Percentiles rank a stretch among this genome's conserved stretches.
Evolutionary conservation across 345 rosid species (phyloP).

Genomic region (Murraya koenigii): DNA sequence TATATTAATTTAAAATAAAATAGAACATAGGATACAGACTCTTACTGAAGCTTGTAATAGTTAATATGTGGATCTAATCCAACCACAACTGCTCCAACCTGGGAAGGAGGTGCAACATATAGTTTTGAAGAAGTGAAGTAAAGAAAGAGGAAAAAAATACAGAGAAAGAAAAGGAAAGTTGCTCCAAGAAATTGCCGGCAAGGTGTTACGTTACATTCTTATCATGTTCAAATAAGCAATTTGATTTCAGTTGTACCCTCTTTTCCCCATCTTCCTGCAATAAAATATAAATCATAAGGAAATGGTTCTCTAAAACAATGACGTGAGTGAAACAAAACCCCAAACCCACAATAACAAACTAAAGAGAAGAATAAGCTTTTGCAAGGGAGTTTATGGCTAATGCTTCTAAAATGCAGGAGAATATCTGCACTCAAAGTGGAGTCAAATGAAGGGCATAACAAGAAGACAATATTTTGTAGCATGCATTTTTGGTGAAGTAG

Average conservation of each 20-base stretch:
- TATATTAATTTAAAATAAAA: background rate
- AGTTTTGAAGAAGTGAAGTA: slow-evolving; percentile 12
- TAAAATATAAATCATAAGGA: slow-evolving; percentile 8
- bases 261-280: slow-evolving; percentile 84
- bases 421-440: background rate
- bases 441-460: background rate
- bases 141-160: background rate
- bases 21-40: slow-evolving; percentile 13
- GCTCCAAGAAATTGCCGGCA: slow-evolving; percentile 12
- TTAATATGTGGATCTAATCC: slow-evolving; percentile 79
- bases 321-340: background rate
- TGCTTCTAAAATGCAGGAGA: background rate
- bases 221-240: slow-evolving; percentile 66
- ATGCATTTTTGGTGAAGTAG: background rate
- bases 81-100: slow-evolving; percentile 98
- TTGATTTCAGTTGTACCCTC: slow-evolving; percentile 57
- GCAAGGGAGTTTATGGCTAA: background rate
- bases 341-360: background rate
- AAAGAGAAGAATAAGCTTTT: background rate
- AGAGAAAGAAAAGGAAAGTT: background rate
- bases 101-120: slow-evolving; percentile 24
- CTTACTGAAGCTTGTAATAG: slow-evolving; percentile 96
- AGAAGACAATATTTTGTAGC: background rate
- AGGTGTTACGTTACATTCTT: slow-evolving; percentile 53
- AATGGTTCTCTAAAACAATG: background rate